Conservation (phyloP, 495 filamentous ascomycete genomes). For the Cercophora samala region DNA sequence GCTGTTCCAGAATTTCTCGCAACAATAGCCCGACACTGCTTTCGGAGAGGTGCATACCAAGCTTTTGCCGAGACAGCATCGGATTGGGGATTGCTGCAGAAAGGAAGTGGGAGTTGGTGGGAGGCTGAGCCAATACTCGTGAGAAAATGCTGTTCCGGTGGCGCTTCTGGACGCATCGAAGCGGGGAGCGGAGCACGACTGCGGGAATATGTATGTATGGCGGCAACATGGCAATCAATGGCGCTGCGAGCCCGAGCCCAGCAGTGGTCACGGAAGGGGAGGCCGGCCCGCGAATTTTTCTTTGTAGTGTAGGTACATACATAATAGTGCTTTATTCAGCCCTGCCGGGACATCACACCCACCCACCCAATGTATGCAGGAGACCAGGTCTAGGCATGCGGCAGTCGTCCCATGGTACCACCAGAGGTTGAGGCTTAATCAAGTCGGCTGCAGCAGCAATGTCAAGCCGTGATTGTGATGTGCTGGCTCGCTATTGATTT, state of each 20-base stretch:
- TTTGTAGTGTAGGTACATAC: not conserved
- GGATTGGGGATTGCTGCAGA: not conserved
- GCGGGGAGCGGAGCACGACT: not conserved
- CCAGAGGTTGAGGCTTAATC: not conserved
- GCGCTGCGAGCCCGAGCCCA: no score
- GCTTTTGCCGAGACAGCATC: not conserved
- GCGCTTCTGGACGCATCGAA: no score
- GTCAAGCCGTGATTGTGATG: not conserved
- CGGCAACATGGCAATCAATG: not conserved
- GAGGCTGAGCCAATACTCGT: no score
- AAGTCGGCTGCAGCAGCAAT: not conserved
- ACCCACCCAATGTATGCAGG: not conserved
- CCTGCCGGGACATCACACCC: conserved; percentile 3
- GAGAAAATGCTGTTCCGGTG: no score
- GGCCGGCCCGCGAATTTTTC: not conserved
- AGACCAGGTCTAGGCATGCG: conserved; percentile 1
- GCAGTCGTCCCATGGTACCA: not conserved
- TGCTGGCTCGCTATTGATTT: not conserved
- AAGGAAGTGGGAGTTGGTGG: no score
- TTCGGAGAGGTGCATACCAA: not conserved
- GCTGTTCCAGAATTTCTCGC: not conserved
- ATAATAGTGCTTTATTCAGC: no score
- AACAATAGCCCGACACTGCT: not conserved
- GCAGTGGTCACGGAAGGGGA: not conserved
- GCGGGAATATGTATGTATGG: conserved; percentile 2